A percentile compares a stretch with the other conserved stretches of the same genome.
Evolutionary conservation across 2,329 filamentous ascomycete species (phyloP).

Genomic region (Exserohilum turcica): DNA sequence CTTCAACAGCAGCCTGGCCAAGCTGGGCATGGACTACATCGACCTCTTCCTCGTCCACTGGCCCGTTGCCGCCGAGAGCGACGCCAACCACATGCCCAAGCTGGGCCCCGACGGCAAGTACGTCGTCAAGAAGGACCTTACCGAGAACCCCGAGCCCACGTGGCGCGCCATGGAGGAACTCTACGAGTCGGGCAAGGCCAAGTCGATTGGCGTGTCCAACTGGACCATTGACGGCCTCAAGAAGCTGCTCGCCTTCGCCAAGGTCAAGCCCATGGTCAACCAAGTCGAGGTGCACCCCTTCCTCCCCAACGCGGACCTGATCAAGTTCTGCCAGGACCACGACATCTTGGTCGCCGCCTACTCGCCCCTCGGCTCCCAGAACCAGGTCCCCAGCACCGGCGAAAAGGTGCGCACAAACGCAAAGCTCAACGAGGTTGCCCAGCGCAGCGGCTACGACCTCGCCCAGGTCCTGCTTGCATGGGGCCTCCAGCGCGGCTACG

Average conservation of each 20-base stretch:
- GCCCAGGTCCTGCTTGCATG: conserved; percentile 85
- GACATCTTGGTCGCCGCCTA: conserved; percentile 67
- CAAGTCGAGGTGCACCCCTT: conserved; percentile 79
- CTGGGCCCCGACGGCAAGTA: conserved; percentile 63
- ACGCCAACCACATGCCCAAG: conserved; percentile 59
- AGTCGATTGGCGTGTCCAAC: conserved; percentile 75
- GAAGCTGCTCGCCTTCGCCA: conserved; percentile 68
- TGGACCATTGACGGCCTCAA: conserved; percentile 71
- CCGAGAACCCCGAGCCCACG: conserved; percentile 68
- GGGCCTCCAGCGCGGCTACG: conserved; percentile 74
- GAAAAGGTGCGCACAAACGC: conserved; percentile 72
- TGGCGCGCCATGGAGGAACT: conserved; percentile 72
- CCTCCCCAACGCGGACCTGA: conserved; percentile 67
- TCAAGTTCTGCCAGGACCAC: conserved; percentile 63
- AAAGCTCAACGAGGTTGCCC: conserved; percentile 67
- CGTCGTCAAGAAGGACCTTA: conserved; percentile 68
- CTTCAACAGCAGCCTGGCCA: conserved; percentile 65
- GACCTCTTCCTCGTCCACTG: conserved; percentile 74
- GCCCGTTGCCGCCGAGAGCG: conserved; percentile 58
- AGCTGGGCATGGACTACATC: conserved; percentile 66
- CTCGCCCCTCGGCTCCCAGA: conserved; percentile 71
- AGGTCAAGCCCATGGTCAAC: conserved; percentile 71
- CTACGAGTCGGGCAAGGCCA: conserved; percentile 64
- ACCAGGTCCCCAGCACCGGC: conserved; percentile 70
- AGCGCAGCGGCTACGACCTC: conserved; percentile 75